phyloP scores from a whole-genome alignment of 1,284 basidiomycete species.

The Ceratobasidium theobromae region DNA sequence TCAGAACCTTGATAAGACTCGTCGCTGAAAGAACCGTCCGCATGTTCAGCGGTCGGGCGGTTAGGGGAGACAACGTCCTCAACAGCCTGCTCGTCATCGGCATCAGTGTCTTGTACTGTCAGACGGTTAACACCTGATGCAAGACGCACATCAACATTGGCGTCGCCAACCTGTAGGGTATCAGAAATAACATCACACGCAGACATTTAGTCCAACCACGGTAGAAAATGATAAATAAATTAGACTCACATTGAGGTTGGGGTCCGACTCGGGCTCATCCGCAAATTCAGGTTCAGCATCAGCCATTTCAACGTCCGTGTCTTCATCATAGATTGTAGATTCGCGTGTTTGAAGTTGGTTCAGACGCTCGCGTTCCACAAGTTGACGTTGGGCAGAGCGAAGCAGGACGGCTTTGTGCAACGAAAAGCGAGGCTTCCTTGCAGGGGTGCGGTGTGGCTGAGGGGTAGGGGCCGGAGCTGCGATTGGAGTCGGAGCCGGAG shows the following conservation, averaged over 20 bases:
- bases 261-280: conserved; percentile 11
- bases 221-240: not conserved
- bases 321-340: conserved; percentile 18
- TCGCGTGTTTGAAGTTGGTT: conserved; percentile 26
- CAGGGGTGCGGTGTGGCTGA: conserved; percentile 45
- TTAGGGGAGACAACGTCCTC: conserved; percentile 16
- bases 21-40: conserved; percentile 29
- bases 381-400: conserved; percentile 62
- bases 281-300: conserved; percentile 18
- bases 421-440: conserved; percentile 43
- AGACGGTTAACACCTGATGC: conserved; percentile 4
- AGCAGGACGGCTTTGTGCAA: conserved; percentile 69
- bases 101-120: conserved; percentile 20
- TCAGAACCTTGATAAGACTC: not conserved
- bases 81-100: conserved; percentile 30
- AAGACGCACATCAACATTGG: conserved; percentile 8
- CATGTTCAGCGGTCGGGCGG: not conserved
- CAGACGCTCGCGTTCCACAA: conserved; percentile 44
- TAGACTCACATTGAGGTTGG: conserved; percentile 1
- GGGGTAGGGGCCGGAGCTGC: conserved; percentile 42
- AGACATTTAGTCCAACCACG: not conserved
- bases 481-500: conserved; percentile 15
- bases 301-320: conserved; percentile 14
- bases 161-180: conserved; percentile 5
- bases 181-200: not conserved